Conservation (phyloP, 306 rosid species). For the Ceratonia siliqua region DNA sequence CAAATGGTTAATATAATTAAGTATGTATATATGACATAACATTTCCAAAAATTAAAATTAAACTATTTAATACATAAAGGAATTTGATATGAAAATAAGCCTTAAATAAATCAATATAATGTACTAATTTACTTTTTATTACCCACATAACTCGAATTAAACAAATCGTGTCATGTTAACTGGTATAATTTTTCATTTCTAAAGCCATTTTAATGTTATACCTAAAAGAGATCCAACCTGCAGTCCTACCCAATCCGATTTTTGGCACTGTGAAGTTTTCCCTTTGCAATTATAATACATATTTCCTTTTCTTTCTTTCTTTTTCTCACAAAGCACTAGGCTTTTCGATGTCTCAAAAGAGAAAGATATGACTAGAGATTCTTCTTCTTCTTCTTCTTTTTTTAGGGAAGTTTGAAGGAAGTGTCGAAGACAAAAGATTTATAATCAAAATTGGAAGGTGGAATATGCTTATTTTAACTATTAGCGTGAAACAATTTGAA, state of each 20-base stretch:
- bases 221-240: not conserved
- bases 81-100: not conserved
- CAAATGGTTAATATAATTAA: not conserved
- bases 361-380: constrained; percentile 4
- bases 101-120: too few relatives aligned
- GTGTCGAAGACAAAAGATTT: not conserved
- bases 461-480: not conserved
- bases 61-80: not conserved
- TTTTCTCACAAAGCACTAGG: constrained; percentile 15
- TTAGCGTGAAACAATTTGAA: not conserved
- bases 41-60: not conserved
- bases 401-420: not conserved
- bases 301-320: not conserved
- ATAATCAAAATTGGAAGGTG: not conserved
- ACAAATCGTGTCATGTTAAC: not conserved
- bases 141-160: not conserved
- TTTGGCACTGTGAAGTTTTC: constrained; percentile 9
- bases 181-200: not conserved
- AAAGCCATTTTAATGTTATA: not conserved
- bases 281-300: not conserved
- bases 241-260: not conserved
- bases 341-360: not conserved
- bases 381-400: constrained; percentile 5
- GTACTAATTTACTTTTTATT: too few relatives aligned
- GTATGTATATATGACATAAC: not conserved